These are phyloP conservation scores for Podospora australis DNA, from an alignment of 495 filamentous ascomycete genomes.

Conservation along the genomic window DNA sequence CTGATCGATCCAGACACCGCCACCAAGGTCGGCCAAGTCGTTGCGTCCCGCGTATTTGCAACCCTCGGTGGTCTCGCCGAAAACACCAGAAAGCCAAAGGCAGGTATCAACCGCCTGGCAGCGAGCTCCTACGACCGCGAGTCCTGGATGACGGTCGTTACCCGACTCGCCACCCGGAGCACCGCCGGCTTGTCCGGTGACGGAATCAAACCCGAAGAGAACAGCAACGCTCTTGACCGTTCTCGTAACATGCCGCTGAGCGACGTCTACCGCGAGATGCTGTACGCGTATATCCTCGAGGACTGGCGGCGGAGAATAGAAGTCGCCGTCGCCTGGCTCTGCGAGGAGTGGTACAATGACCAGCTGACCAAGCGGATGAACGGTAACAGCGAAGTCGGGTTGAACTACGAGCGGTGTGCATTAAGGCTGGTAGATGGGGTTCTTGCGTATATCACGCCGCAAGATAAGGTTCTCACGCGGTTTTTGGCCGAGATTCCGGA, in stretches of 20 bases:
- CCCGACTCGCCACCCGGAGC: constrained; percentile 77
- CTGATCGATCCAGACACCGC: constrained; percentile 62
- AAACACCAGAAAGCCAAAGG: constrained; percentile 46
- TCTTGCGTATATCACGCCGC: constrained; percentile 73
- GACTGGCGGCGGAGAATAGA: constrained; percentile 87
- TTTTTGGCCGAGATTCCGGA: constrained; percentile 90
- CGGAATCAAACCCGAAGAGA: constrained; percentile 46
- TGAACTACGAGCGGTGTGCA: constrained; percentile 75
- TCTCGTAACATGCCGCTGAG: constrained; percentile 49
- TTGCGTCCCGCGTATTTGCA: constrained; percentile 68
- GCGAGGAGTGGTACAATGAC: constrained; percentile 98
- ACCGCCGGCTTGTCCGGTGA: constrained; percentile 56
- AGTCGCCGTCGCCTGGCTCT: constrained; percentile 82
- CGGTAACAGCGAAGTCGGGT: constrained; percentile 30
- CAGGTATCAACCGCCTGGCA: constrained; percentile 76
- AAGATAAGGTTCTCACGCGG: constrained; percentile 80
- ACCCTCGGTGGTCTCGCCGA: constrained; percentile 62
- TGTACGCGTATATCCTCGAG: constrained; percentile 78
- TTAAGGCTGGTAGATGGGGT: constrained; percentile 80
- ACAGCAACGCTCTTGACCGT: constrained; percentile 11
- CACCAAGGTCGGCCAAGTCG: constrained; percentile 57
- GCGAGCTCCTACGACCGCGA: constrained; percentile 82
- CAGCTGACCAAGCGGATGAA: constrained; percentile 48
- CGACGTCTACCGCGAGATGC: constrained; percentile 66
- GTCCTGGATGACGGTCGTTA: constrained; percentile 83